A percentile compares a stretch with the other conserved stretches of the same genome.
Evolutionary conservation across 169 alveolate species (phyloP).

Genomic region (Pseudocohnilembus persalinus): DNA sequence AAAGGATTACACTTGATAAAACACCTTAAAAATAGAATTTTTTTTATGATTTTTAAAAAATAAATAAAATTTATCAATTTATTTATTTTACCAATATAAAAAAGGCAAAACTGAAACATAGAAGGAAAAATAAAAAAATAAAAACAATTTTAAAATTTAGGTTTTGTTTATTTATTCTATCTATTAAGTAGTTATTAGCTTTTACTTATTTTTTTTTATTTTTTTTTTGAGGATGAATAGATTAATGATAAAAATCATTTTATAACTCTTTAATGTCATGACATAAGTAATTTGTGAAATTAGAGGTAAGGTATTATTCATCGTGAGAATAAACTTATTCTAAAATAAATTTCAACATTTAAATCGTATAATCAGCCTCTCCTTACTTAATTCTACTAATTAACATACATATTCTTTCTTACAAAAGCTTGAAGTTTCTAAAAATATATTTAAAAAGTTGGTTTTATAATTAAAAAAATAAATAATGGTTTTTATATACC

Average conservation of each 20-base stretch:
- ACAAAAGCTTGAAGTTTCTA: no score
- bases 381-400: no score
- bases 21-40: no score
- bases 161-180: background rate
- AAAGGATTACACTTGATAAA: background rate
- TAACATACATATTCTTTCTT: no score
- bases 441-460: background rate
- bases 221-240: no score
- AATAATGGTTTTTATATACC: background rate
- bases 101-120: background rate
- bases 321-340: background rate
- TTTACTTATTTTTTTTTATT: background rate
- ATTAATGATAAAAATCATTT: no score
- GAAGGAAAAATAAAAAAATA: no score
- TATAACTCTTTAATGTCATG: background rate
- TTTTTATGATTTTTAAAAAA: no score
- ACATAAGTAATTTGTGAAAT: background rate
- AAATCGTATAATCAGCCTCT: background rate
- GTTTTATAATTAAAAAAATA: background rate
- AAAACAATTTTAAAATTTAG: background rate
- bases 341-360: background rate
- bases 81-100: background rate
- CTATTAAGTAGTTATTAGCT: background rate
- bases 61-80: no score
- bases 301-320: background rate